Evolutionary conservation across 2,329 filamentous ascomycete species (phyloP).

Genomic region (Stagonosporopsis vannaccii): DNA sequence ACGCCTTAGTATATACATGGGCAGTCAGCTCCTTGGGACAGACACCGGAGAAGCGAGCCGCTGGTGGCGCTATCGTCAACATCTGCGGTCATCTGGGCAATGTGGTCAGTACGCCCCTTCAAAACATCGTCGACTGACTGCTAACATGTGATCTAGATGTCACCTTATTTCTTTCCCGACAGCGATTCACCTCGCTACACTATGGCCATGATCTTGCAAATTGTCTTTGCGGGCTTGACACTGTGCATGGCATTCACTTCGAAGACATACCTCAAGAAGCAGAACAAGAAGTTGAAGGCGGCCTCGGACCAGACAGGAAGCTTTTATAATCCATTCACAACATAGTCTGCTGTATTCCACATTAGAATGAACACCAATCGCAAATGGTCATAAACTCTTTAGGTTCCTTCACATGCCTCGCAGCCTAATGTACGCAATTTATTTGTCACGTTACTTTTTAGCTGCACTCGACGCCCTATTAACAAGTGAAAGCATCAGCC

Average conservation of each 20-base stretch:
- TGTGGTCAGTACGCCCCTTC: slow-evolving; percentile 24
- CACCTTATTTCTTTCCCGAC: slow-evolving; percentile 50
- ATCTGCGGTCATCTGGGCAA: slow-evolving; percentile 50
- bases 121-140: too few relatives aligned
- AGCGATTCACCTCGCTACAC: slow-evolving; percentile 20
- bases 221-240: slow-evolving; percentile 22
- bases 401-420: not conserved
- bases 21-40: slow-evolving; percentile 43
- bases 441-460: too few relatives aligned
- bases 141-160: slow-evolving; percentile 24
- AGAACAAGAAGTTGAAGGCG: slow-evolving; percentile 22
- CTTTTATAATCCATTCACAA: slow-evolving; percentile 5
- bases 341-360: not conserved
- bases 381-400: not conserved
- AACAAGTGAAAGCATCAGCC: too few relatives aligned
- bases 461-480: too few relatives aligned
- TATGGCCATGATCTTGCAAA: slow-evolving; percentile 26
- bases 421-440: not conserved
- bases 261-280: slow-evolving; percentile 18
- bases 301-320: slow-evolving; percentile 12
- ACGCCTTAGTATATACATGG: slow-evolving; percentile 49
- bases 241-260: slow-evolving; percentile 15
- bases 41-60: slow-evolving; percentile 52
- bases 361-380: not conserved
- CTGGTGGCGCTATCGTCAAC: slow-evolving; percentile 48